Conservation (phyloP, 73 alveolate genomes). For the Durusdinium trenchii region DNA sequence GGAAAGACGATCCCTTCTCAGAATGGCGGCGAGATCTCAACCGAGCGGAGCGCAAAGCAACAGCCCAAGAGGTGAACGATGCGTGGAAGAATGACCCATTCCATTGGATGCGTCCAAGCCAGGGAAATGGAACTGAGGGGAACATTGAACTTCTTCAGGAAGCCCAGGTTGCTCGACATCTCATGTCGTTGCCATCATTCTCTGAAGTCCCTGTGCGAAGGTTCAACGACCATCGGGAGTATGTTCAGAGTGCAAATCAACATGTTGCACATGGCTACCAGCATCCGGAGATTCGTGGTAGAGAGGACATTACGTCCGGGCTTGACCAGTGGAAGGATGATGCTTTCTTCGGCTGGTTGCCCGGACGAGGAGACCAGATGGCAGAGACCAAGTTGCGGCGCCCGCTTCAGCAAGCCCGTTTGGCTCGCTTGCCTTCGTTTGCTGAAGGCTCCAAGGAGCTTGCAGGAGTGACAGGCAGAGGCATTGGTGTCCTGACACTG, state of each 20-base stretch:
- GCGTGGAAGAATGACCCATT: slow-evolving; percentile 82
- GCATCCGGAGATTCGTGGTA: no score
- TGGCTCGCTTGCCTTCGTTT: slow-evolving; percentile 76
- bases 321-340: slow-evolving; percentile 73
- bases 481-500: slow-evolving; percentile 64
- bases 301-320: neutral
- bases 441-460: slow-evolving; percentile 83
- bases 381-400: slow-evolving; percentile 8
- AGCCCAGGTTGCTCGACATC: slow-evolving; percentile 63
- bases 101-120: slow-evolving; percentile 36
- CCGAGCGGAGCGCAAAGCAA: slow-evolving; percentile 42
- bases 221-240: slow-evolving; percentile 46
- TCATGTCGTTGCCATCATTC: slow-evolving; percentile 82
- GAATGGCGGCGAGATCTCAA: slow-evolving; percentile 78
- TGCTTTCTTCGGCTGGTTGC: slow-evolving; percentile 85
- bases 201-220: slow-evolving; percentile 76
- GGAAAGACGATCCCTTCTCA: slow-evolving; percentile 93
- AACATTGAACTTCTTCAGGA: slow-evolving; percentile 71
- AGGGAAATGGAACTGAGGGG: neutral
- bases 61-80: neutral
- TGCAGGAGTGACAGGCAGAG: slow-evolving; percentile 78
- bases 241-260: neutral
- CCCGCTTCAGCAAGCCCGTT: slow-evolving; percentile 77
- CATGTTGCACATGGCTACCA: neutral
- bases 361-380: slow-evolving; percentile 4